Evolutionary conservation across 805 yeast genomes (phyloP), one percentile per base, ranked within the genome.

Genomic region (Candida nemodendra): DNA sequence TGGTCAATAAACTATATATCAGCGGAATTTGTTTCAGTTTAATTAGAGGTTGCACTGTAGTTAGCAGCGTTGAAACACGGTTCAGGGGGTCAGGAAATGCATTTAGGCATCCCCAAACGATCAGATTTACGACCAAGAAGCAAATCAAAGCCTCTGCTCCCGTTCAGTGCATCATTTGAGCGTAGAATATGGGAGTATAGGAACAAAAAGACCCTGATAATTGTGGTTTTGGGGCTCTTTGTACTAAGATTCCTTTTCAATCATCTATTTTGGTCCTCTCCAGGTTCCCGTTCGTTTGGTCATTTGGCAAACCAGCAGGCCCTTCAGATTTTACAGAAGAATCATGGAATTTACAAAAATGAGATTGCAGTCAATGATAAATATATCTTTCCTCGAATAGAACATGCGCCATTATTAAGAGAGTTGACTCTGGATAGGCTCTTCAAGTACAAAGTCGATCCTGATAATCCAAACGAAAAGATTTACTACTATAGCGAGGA

Each of bases 351-450:
- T 26, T 71, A 68, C 48, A 50, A 54, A 12, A 55, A 66, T 30
- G 76, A 73, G 40, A 66, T 78, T 18, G 68, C 65, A 15, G 73
- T 82, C 12, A 60, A 66, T 9, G 69, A 78, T 14, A 66, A 70
- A 26, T 71, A 76, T 52, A 80, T 84, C 11, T 84, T 74, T 53
- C 93, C 93, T n/a, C 74, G 78, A n/a, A 71, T 83, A 25, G 89
- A 84, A 47, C 81, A 84, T 51, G 81, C 85, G 4, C 76, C 79
- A 0, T 57, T 72, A 16, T 65, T 84, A 42, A 74, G 76, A 47
- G 81, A 79, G 41, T 54, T 84, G 34, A 74, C 79, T 2, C 58
- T 78, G 15, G 68, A 70, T 37, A 67, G 70, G 12, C 59, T 84
- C 22, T 80, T 78, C 41, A 68, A 67, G 22, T 69, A 67, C 31